Evolutionary conservation across 306 rosid species (phyloP), one percentile per base, ranked within the genome.

Genomic region (Oemleria cerasiformis): DNA sequence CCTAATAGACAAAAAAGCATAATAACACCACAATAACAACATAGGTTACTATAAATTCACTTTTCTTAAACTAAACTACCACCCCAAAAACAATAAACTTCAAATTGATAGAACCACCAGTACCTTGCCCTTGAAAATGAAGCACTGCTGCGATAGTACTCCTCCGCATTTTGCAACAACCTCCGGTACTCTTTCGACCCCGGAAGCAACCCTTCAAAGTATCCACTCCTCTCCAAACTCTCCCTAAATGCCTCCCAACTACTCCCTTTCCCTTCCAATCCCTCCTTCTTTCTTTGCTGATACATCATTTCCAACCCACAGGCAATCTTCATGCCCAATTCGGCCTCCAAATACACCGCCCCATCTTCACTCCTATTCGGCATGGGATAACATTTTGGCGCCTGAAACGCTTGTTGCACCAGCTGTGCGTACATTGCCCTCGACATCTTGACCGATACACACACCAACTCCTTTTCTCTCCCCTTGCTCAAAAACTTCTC

Each of bases 231-330:
- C 78, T 84, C 97, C 87, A 94, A 82, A 63, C 86, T 88, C 85
- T 82, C 83, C 85, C 30, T 70, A 73, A 84, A 94, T 4, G 84
- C 90, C 74, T 86, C 96, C 96, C 97, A 87, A 53, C 84, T 81
- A 43, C 84, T 73, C 62, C 96, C 88, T 58, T 82, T 89, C 71
- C 97, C 96, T 62, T 86, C 96, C 60, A 77, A 74, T 41, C 88
- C 91, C n/a, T 85, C 97, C 56, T 78, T 80, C 73, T 69, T 85
- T 73, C 95, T 59, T 68, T 82, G 95, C 86, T 89, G 99, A 79
- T 89, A 94, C 87, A 86, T 85, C 96, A 94, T 94, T 84, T 94
- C 97, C 42, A 94, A 76, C 71, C 99, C 99, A 42, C 97, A 94
- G 1, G 96, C 86, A 45, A 91, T 87, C 79, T 94, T 94, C 97